Base-by-base conservation (phyloP, 495 filamentous ascomycete genomes). In the Pyrenula aspistea region DNA sequence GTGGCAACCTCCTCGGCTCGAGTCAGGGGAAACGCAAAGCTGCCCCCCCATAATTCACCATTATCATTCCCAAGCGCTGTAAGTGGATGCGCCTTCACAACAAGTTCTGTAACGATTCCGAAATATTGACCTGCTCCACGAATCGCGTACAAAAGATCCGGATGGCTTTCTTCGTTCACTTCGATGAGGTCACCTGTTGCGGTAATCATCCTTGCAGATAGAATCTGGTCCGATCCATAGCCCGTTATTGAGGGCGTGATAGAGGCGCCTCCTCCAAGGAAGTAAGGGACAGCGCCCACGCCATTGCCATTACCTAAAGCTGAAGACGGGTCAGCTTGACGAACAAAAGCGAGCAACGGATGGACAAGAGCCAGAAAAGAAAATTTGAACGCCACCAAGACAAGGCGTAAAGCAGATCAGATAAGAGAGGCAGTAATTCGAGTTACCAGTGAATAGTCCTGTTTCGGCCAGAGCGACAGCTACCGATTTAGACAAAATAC, bases 61-160 rank as follows among this genome's bases (percentile, higher is more conserved):
- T 57, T 51, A 24, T 61, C 52, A 52, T 25, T 61, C 12, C 58
- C 61, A 2, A 61, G 31, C 0, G 59, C 51, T 19, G 53, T 55
- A 2, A 59, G 58, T 22, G 59, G 59, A 65, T 59, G 68, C 59
- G 24, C 67, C 55, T 47, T 54, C 59, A 56, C 65, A n/a, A n/a
- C n/a, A n/a, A n/a, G n/a, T n/a, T 70, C 74, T 11, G 70, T 69
- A 22, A 85, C 75, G 62, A 84, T 78, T 51, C 81, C 82, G 55
- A 84, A 84, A 64, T 84, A 83, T 61, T 81, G 76, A 2, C 82
- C 81, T 24, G 80, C 82, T 2, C 82, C 82, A 49, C 70, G 68
- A 53, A 85, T 62, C 8, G 71, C 81, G 77, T 78, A 83, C 62
- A 68, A 83, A 53, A 83, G 73, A 22, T 82, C 75, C 10, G 73